phyloP scores from a whole-genome alignment of 768 basidiomycete species.

The Hydnum rufescens region DNA sequence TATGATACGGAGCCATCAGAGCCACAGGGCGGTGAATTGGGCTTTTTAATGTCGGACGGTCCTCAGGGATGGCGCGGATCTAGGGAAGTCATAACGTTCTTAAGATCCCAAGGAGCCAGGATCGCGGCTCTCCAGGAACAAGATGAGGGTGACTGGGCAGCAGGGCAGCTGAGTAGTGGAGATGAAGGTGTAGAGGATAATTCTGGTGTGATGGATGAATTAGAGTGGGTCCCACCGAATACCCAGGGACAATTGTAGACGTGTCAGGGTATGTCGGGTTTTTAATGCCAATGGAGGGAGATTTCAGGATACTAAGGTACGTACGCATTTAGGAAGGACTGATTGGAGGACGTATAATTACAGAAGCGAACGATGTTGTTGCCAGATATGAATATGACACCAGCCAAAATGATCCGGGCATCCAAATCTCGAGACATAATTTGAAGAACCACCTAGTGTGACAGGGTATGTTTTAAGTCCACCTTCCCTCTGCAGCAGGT shows the following conservation, averaged over 20 bases:
- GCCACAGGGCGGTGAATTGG: neutral
- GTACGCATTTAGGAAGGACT: no score
- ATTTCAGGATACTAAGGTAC: no score
- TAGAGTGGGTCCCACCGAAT: neutral
- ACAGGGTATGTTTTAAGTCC: no score
- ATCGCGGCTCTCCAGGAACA: neutral
- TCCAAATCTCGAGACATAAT: no score
- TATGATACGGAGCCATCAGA: neutral
- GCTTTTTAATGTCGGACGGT: neutral
- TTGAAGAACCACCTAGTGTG: no score
- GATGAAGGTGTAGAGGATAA: slow-evolving; percentile 12
- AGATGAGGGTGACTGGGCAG: neutral
- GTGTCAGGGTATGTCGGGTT: no score
- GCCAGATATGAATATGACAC: no score
- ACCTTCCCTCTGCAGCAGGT: no score
- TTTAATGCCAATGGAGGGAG: no score
- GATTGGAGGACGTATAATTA: no score
- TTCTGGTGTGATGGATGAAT: slow-evolving; percentile 9
- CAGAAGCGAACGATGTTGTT: no score
- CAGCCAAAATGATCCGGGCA: no score
- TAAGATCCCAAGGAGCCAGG: neutral
- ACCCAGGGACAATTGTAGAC: neutral
- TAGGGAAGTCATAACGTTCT: neutral
- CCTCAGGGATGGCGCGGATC: neutral
- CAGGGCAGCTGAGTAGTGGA: slow-evolving; percentile 14